These are phyloP conservation scores for Pseudonitzschia delicatissima DNA, from an alignment of 108 stramenopile genomes.

Conservation along the genomic window DNA sequence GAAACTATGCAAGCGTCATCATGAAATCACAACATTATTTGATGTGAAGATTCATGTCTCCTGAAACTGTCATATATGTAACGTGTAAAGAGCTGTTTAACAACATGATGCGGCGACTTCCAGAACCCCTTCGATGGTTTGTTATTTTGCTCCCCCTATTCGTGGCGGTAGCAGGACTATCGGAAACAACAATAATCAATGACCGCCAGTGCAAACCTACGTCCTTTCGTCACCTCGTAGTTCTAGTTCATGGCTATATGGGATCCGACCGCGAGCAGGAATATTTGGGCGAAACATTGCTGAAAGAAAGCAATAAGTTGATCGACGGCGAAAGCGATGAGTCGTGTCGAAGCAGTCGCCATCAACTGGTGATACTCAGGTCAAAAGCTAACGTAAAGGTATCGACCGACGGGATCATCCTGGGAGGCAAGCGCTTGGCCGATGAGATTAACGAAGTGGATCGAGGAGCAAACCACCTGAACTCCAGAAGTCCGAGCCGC, in stretches of 20 bases:
- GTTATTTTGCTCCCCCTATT: too few relatives aligned
- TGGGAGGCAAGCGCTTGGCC: constrained; percentile 50
- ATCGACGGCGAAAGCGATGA: neutral
- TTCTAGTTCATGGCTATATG: constrained; percentile 79
- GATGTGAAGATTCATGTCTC: too few relatives aligned
- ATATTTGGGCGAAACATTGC: constrained; percentile 44
- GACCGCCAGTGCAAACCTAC: too few relatives aligned
- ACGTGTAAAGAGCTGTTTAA: too few relatives aligned
- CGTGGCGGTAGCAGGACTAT: too few relatives aligned
- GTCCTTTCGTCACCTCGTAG: constrained; percentile 51
- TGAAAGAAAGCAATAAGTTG: constrained; percentile 1
- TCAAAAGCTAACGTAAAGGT: constrained; percentile 43
- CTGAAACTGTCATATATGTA: too few relatives aligned
- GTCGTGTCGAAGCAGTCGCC: neutral
- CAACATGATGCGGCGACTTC: too few relatives aligned
- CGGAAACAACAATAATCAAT: neutral
- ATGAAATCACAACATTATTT: too few relatives aligned
- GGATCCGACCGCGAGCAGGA: constrained; percentile 73
- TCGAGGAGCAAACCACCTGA: constrained; percentile 9
- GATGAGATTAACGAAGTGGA: constrained; percentile 45
- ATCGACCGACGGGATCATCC: constrained; percentile 52
- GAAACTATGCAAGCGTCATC: too few relatives aligned
- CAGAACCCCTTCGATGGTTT: too few relatives aligned
- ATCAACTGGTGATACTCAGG: constrained; percentile 52
- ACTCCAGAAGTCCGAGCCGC: constrained; percentile 1